Evolutionary conservation across 1,139 yeast species (phyloP).

Genomic region (Meyerozyma carpophila): DNA sequence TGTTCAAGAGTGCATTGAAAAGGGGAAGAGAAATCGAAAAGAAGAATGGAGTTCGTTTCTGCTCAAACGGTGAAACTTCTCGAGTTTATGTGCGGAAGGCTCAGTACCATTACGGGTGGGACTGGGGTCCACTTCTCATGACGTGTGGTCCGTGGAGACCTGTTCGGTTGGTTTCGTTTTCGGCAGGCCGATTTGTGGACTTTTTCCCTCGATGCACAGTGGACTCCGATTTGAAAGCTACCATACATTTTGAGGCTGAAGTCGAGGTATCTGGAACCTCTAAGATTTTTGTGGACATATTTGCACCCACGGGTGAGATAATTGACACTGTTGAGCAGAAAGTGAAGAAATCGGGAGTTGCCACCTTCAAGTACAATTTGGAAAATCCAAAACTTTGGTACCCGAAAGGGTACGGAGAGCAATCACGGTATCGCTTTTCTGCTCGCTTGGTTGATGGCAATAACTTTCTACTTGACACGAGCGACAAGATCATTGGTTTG

Average conservation of each 20-base stretch:
- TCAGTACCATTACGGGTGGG: constrained; percentile 7
- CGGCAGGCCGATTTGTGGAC: background rate
- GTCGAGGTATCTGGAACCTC: background rate
- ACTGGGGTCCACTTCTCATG: constrained; percentile 6
- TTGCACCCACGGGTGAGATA: constrained; percentile 2
- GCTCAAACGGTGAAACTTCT: constrained; percentile 12
- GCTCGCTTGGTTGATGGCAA: constrained; percentile 7
- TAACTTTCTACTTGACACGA: background rate
- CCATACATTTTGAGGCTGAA: background rate
- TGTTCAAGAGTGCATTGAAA: constrained; percentile 20
- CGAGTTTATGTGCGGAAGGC: constrained; percentile 11
- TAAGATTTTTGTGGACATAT: constrained; percentile 4
- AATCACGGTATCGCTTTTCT: constrained; percentile 23
- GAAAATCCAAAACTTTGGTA: constrained; percentile 33
- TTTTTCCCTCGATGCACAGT: background rate
- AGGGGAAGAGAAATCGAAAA: constrained; percentile 18
- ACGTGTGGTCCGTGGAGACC: constrained; percentile 6
- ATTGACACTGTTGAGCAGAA: constrained; percentile 1
- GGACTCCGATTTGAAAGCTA: background rate
- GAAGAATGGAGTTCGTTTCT: constrained; percentile 10
- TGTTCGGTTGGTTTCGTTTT: background rate
- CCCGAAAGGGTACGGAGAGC: constrained; percentile 35
- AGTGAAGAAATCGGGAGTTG: constrained; percentile 1
- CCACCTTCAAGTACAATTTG: constrained; percentile 3
- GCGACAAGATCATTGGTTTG: constrained; percentile 23